phyloP scores from a whole-genome alignment of 768 basidiomycete species.

The Candolleomyces eurysporus region DNA sequence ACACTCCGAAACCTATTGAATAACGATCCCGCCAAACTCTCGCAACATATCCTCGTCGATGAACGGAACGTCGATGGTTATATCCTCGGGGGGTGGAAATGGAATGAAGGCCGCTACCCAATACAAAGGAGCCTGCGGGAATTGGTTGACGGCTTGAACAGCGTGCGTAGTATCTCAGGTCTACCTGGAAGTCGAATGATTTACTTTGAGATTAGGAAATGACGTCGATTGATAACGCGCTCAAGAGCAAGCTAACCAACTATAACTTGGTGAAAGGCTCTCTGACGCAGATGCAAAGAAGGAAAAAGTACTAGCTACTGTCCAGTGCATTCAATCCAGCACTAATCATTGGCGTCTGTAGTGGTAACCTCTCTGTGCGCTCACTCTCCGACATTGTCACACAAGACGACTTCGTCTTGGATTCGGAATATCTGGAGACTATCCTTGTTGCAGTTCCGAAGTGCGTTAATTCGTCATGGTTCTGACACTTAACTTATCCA shows the following conservation, averaged over 20 bases:
- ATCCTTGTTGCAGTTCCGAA: slow-evolving; percentile 91
- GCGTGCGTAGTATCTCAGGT: slow-evolving; percentile 46
- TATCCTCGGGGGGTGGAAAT: slow-evolving; percentile 79
- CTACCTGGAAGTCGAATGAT: neutral
- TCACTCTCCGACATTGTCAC: slow-evolving; percentile 84
- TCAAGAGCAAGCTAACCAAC: slow-evolving; percentile 87
- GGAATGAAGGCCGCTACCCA: slow-evolving; percentile 93
- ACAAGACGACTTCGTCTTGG: slow-evolving; percentile 75
- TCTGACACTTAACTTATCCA: slow-evolving; percentile 21
- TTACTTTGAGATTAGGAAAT: slow-evolving; percentile 65
- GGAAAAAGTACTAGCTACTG: slow-evolving; percentile 64
- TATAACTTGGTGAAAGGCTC: slow-evolving; percentile 96
- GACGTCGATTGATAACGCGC: slow-evolving; percentile 88
- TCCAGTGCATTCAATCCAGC: neutral
- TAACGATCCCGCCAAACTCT: slow-evolving; percentile 76
- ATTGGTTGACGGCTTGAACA: slow-evolving; percentile 80
- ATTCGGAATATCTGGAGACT: slow-evolving; percentile 94
- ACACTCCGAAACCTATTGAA: slow-evolving; percentile 88
- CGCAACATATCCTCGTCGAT: slow-evolving; percentile 76
- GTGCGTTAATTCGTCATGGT: slow-evolving; percentile 42
- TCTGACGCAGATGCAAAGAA: slow-evolving; percentile 88
- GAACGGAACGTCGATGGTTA: slow-evolving; percentile 80
- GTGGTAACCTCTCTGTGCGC: slow-evolving; percentile 92
- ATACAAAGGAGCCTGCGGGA: slow-evolving; percentile 79
- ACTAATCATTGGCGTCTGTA: slow-evolving; percentile 26